phyloP scores from a whole-genome alignment of 2,329 filamentous ascomycete species.

The Ambrosiella xylebori region DNA sequence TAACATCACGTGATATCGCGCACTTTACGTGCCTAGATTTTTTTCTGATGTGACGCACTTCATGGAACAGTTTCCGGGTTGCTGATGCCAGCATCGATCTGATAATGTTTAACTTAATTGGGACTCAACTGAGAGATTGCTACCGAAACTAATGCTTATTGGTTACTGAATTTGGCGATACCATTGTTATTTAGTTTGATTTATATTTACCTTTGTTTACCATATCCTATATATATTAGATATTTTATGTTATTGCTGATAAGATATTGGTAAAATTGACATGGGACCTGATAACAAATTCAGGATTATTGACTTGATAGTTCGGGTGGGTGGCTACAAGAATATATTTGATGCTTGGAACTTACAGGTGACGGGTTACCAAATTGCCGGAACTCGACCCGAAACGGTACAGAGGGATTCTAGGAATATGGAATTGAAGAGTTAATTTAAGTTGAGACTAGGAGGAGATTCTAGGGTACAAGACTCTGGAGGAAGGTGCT shows the following conservation, averaged over 20 bases:
- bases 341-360: conserved; percentile 52
- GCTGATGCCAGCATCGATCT: background rate
- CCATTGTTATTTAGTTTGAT: too few relatives aligned
- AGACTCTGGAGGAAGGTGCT: conserved; percentile 47
- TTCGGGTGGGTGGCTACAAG: conserved; percentile 25
- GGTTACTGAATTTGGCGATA: too few relatives aligned
- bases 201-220: too few relatives aligned
- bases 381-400: conserved; percentile 51
- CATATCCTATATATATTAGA: too few relatives aligned
- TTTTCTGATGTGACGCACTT: background rate
- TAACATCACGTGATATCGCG: conserved; percentile 11
- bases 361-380: conserved; percentile 59
- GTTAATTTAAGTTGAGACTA: conserved; percentile 46
- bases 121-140: too few relatives aligned
- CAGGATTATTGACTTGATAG: conserved; percentile 9
- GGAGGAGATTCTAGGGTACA: conserved; percentile 41
- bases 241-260: too few relatives aligned
- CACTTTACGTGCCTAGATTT: conserved; percentile 15
- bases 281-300: conserved; percentile 5
- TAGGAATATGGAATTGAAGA: conserved; percentile 48
- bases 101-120: background rate
- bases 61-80: background rate
- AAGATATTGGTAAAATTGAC: background rate
- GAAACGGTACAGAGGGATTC: conserved; percentile 54
- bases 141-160: too few relatives aligned